Conservation (phyloP, 2,329 filamentous ascomycete species). For the Alternaria rosae region DNA sequence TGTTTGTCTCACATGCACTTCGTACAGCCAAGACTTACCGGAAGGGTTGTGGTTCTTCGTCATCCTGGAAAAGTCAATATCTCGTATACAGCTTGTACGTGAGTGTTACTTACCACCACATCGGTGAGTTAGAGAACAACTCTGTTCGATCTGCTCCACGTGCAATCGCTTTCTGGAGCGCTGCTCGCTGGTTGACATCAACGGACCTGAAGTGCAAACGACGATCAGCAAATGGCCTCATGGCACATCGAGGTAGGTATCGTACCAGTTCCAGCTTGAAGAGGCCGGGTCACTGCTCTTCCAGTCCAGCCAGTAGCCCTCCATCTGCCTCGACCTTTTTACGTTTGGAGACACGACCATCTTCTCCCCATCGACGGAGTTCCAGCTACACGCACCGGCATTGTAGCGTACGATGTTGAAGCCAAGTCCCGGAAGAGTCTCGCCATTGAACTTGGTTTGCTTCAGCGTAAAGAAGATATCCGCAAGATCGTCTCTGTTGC, state of each 20-base stretch:
- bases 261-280: slow-evolving; percentile 13
- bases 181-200: slow-evolving; percentile 14
- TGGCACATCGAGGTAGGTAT: not conserved
- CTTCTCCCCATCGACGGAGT: slow-evolving; percentile 1
- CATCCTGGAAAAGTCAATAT: not conserved
- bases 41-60: slow-evolving; percentile 14
- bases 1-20: no score
- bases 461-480: slow-evolving; percentile 13
- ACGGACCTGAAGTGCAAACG: not conserved
- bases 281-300: slow-evolving; percentile 5
- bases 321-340: slow-evolving; percentile 15
- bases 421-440: slow-evolving; percentile 10
- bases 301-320: slow-evolving; percentile 16
- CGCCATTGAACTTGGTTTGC: slow-evolving; percentile 5
- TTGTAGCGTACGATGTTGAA: slow-evolving; percentile 16
- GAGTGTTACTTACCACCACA: slow-evolving; percentile 8
- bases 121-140: slow-evolving; percentile 10
- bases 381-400: slow-evolving; percentile 18
- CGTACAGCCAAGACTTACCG: no score
- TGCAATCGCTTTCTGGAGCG: slow-evolving; percentile 11
- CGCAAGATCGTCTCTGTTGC: slow-evolving; percentile 12
- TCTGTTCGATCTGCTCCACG: slow-evolving; percentile 11
- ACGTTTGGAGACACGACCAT: slow-evolving; percentile 13
- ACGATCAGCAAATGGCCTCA: not conserved
- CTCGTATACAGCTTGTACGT: not conserved